Evolutionary conservation across 768 basidiomycete species (phyloP).

Genomic region (Kwoniella sp.): DNA sequence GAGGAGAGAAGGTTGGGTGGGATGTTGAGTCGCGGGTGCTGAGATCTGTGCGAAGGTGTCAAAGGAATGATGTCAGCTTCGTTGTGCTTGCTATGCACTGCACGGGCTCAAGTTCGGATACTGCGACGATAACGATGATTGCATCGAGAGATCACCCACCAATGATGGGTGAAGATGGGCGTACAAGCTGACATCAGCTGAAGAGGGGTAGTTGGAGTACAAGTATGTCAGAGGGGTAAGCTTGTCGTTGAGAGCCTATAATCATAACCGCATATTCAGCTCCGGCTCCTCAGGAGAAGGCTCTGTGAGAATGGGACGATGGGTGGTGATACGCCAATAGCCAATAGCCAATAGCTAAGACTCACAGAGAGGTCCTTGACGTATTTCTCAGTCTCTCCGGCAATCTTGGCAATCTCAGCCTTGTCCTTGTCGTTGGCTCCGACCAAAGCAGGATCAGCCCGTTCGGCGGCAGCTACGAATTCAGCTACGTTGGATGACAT

Average conservation of each 20-base stretch:
- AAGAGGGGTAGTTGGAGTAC: conserved; percentile 79
- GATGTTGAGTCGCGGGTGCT: conserved; percentile 72
- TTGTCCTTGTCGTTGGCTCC: conserved; percentile 50
- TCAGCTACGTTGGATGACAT: conserved; percentile 38
- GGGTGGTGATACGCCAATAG: too few species aligned
- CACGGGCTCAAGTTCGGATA: too few species aligned
- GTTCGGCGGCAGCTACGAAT: conserved; percentile 49
- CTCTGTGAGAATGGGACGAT: neutral
- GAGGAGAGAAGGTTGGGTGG: conserved; percentile 75
- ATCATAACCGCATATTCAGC: neutral
- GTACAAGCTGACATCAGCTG: conserved; percentile 88
- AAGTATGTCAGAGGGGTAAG: conserved; percentile 80
- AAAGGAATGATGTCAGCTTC: neutral
- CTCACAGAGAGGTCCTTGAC: conserved; percentile 48
- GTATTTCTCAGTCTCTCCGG: conserved; percentile 34
- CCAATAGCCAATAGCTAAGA: too few species aligned
- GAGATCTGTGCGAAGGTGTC: neutral
- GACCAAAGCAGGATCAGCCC: conserved; percentile 42
- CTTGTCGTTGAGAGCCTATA: conserved; percentile 71
- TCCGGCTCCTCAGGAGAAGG: too few species aligned
- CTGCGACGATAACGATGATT: too few species aligned
- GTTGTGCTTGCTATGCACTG: too few species aligned
- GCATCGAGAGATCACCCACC: conserved; percentile 61
- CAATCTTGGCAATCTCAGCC: conserved; percentile 38
- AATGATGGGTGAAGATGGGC: conserved; percentile 80